Base-by-base conservation (phyloP, 2,329 filamentous ascomycete genomes). In the Aureobasidium sp. region DNA sequence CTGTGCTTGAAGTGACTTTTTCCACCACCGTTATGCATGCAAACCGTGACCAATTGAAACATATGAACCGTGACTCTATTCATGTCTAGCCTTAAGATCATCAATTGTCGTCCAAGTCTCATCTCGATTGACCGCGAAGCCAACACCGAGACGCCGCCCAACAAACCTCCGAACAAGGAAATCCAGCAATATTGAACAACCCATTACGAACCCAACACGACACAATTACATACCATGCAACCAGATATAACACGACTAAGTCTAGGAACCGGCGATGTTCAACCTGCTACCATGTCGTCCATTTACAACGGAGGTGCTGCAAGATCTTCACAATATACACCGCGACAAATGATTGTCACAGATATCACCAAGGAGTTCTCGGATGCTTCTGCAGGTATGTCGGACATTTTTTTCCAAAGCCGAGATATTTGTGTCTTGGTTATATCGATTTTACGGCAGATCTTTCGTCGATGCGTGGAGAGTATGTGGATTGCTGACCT, bases 331-430 rank as follows among this genome's bases (percentile, higher is more conserved):
- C 56, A 39, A 50, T 51, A 60, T 26, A 32, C 34, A 15, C 24
- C 44, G 15, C 47, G 57, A 36, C 29, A 51, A 26, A 60, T 60
- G 34, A 26, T 7, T 8, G 64, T 67, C 5, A 64, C 59, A 37
- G 73, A 76, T 65, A 70, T 75, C 53, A 76, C 74, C 12, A 66
- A 65, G 48, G 67, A 71, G 36, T 76, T 76, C 59, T 64, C 67
- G 4, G 64, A 65, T 46, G 73, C 74, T 26, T 70, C 70, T 13
- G 65, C 44, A 57, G 68, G 68, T 70, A 66, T 43, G 60, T 46
- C 15, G 34, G 3, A 37, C 3, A 15, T 37, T 13, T 3, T 37
- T 13, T 6, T 46, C 10, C 20, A 20, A 37, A 15, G 12, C 15
- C 5, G 10, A 37, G 12, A 37, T 37, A 15, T 15, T 32, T n/a